These are phyloP conservation scores for Penicillium macrosclerotiorum DNA, from an alignment of 495 filamentous ascomycete species.

Conservation along the genomic window DNA sequence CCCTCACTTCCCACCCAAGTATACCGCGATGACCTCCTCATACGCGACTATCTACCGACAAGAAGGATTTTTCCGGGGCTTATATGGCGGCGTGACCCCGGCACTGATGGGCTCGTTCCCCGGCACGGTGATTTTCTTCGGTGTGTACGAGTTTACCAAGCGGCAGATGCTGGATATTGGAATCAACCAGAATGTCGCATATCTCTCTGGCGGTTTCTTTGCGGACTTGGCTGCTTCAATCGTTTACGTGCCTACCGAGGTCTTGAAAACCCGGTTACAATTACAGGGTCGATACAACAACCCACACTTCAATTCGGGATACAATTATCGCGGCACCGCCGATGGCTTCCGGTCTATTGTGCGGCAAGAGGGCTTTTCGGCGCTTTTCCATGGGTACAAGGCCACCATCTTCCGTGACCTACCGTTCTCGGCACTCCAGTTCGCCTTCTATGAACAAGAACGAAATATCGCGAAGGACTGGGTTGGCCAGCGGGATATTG, in stretches of 20 bases:
- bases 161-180: slow-evolving; percentile 80
- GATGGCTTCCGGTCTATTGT: slow-evolving; percentile 85
- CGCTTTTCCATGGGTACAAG: slow-evolving; percentile 92
- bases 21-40: slow-evolving; percentile 81
- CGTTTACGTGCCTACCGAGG: slow-evolving; percentile 94
- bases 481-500: slow-evolving; percentile 73
- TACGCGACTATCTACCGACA: slow-evolving; percentile 91
- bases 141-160: slow-evolving; percentile 94
- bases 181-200: slow-evolving; percentile 73
- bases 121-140: slow-evolving; percentile 93
- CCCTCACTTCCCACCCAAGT: slow-evolving; percentile 84
- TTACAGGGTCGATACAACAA: slow-evolving; percentile 95
- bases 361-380: slow-evolving; percentile 73
- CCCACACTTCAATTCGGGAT: slow-evolving; percentile 85
- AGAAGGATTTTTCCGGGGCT: slow-evolving; percentile 80
- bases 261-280: slow-evolving; percentile 92
- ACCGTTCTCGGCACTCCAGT: slow-evolving; percentile 92
- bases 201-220: slow-evolving; percentile 82
- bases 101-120: slow-evolving; percentile 91
- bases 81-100: slow-evolving; percentile 91
- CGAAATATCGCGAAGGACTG: slow-evolving; percentile 76
- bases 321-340: slow-evolving; percentile 80
- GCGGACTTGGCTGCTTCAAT: slow-evolving; percentile 89
- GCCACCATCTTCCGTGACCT: slow-evolving; percentile 91
- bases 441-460: slow-evolving; percentile 96